Evolutionary conservation across 352 stramenopile genomes (phyloP).

Genomic region (Phytophthora pseudosyringae): DNA sequence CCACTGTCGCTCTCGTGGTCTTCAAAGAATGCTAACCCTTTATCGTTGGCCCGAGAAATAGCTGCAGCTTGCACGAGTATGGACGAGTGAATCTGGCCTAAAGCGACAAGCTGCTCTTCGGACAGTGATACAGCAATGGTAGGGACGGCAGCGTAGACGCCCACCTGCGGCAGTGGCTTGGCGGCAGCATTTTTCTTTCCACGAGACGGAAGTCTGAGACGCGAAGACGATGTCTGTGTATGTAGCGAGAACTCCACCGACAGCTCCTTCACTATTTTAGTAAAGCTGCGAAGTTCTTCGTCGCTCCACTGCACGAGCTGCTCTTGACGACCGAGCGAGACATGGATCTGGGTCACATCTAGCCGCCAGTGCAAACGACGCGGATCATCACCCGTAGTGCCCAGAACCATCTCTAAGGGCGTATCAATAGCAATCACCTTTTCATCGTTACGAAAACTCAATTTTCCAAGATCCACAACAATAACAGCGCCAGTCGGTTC

Average conservation of each 20-base stretch:
- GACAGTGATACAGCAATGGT: slow-evolving; percentile 51
- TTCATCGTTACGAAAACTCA: slow-evolving; percentile 67
- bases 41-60: slow-evolving; percentile 16
- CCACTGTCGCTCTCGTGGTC: slow-evolving; percentile 25
- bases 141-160: slow-evolving; percentile 49
- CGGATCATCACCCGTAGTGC: slow-evolving; percentile 3
- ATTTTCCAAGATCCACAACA: slow-evolving; percentile 74
- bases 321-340: slow-evolving; percentile 56
- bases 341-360: slow-evolving; percentile 65
- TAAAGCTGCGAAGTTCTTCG: slow-evolving; percentile 43
- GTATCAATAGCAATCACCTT: slow-evolving; percentile 26
- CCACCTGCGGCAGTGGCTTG: slow-evolving; percentile 36
- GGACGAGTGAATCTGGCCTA: slow-evolving; percentile 65
- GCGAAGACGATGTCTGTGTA: slow-evolving; percentile 41
- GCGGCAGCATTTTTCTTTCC: background rate
- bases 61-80: slow-evolving; percentile 41
- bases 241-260: slow-evolving; percentile 62
- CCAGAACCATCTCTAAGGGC: slow-evolving; percentile 2
- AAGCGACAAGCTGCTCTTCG: slow-evolving; percentile 56
- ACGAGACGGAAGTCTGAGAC: slow-evolving; percentile 28
- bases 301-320: slow-evolving; percentile 47
- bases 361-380: slow-evolving; percentile 64
- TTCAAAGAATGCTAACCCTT: slow-evolving; percentile 30
- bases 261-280: slow-evolving; percentile 66
- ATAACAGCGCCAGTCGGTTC: slow-evolving; percentile 51